Percentiles rank a stretch among this genome's conserved stretches.
Conservation (phyloP, 176 grass and related monocot genomes). For the Bromus sterilis region DNA sequence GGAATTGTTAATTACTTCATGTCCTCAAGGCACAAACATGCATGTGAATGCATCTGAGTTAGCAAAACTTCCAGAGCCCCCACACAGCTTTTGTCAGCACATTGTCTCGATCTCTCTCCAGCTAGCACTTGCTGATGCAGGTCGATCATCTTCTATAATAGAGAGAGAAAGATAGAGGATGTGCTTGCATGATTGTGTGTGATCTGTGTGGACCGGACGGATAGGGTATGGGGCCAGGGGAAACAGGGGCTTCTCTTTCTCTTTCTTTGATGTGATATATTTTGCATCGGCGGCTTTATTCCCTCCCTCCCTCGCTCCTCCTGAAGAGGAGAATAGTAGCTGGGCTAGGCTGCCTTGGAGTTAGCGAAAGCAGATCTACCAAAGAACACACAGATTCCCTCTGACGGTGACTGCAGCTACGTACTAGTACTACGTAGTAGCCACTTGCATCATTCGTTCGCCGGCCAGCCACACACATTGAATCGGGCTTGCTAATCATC, state of each 20-base stretch:
- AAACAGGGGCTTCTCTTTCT: constrained; percentile 47
- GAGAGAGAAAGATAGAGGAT: not conserved
- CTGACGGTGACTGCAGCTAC: constrained; percentile 34
- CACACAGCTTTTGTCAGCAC: not conserved
- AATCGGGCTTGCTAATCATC: not conserved
- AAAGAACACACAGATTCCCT: constrained; percentile 63
- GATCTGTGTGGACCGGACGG: constrained; percentile 20
- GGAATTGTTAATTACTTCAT: not conserved
- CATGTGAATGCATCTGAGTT: not conserved
- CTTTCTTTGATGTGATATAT: constrained; percentile 73
- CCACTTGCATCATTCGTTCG: not conserved
- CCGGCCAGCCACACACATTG: not conserved
- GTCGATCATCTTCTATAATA: not conserved
- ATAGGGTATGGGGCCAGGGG: constrained; percentile 7
- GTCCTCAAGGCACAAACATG: not conserved
- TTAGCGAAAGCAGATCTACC: constrained; percentile 79
- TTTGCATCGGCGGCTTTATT: constrained; percentile 49
- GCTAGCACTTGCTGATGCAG: not conserved
- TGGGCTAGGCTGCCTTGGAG: constrained; percentile 57
- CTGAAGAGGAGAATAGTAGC: constrained; percentile 8
- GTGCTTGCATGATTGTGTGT: constrained; percentile 38
- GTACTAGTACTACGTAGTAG: no score
- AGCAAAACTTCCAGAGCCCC: not conserved
- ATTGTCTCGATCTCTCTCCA: not conserved
- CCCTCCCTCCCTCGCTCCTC: constrained; percentile 20